phyloP scores from a whole-genome alignment of 2,329 filamentous ascomycete genomes.

The Hypocreales sp. region DNA sequence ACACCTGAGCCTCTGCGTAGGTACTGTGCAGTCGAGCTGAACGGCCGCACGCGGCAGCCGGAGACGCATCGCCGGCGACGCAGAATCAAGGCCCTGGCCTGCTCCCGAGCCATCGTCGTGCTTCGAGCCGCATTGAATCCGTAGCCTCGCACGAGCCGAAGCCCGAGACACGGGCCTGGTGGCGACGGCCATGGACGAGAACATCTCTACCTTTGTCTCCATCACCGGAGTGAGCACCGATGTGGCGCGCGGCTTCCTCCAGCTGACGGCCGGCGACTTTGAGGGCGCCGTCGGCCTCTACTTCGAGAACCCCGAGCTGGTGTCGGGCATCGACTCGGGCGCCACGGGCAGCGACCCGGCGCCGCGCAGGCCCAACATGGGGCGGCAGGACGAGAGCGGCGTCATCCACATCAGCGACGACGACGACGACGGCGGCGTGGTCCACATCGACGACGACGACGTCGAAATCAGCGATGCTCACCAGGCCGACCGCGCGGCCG shows the following conservation, averaged over 20 bases:
- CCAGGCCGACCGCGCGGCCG: conserved; percentile 21
- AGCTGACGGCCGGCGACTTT: conserved; percentile 70
- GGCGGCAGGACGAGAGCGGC: conserved; percentile 19
- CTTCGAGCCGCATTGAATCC: no score
- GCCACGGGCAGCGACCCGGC: conserved; percentile 7
- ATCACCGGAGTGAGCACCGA: conserved; percentile 64
- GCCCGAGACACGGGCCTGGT: no score
- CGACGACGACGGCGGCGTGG: conserved; percentile 35
- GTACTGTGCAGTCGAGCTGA: no score
- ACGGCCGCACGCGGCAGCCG: no score
- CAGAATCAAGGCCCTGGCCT: no score
- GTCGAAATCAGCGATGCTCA: conserved; percentile 16
- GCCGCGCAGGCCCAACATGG: conserved; percentile 8
- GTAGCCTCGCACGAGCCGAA: no score
- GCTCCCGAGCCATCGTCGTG: no score
- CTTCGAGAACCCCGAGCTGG: conserved; percentile 71
- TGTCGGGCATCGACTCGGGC: conserved; percentile 18
- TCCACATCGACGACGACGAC: conserved; percentile 3
- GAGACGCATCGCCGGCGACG: no score
- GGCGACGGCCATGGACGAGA: conserved; percentile 64
- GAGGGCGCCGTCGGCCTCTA: conserved; percentile 80
- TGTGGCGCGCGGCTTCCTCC: conserved; percentile 68
- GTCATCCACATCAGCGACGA: conserved; percentile 63
- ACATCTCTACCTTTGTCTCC: conserved; percentile 61
- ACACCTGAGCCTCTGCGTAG: no score